These are phyloP conservation scores for Saccharomycopsis crataegensis DNA, from an alignment of 1,139 yeast genomes.

Conservation along the genomic window DNA sequence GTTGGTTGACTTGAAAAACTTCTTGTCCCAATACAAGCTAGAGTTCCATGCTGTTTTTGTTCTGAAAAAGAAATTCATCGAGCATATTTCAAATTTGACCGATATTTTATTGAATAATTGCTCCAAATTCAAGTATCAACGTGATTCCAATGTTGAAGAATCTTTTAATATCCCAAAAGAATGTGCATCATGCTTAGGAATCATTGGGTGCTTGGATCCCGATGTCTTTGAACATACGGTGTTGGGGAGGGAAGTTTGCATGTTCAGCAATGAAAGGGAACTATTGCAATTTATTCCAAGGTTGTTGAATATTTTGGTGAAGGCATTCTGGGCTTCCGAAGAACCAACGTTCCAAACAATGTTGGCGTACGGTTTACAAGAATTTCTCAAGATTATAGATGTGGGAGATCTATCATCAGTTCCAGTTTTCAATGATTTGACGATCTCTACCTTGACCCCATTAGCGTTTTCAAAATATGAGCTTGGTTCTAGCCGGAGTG, in stretches of 20 bases:
- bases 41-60: constrained; percentile 33
- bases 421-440: constrained; percentile 51
- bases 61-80: constrained; percentile 24
- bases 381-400: constrained; percentile 60
- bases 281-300: constrained; percentile 41
- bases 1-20: constrained; percentile 54
- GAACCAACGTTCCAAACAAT: constrained; percentile 82
- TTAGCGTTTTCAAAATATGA: constrained; percentile 63
- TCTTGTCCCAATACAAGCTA: constrained; percentile 40
- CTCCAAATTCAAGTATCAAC: constrained; percentile 19
- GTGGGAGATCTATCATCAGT: constrained; percentile 2
- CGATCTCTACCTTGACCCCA: constrained; percentile 73
- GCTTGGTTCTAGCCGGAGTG: constrained; percentile 43
- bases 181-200: constrained; percentile 65
- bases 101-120: constrained; percentile 19
- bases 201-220: constrained; percentile 69
- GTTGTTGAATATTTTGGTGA: constrained; percentile 47
- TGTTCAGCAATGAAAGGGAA: constrained; percentile 58
- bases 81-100: constrained; percentile 27
- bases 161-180: constrained; percentile 40
- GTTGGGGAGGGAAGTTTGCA: constrained; percentile 37
- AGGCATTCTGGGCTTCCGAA: constrained; percentile 82
- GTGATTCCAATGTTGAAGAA: constrained; percentile 27
- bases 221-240: constrained; percentile 20
- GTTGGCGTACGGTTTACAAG: constrained; percentile 87